Evolutionary conservation across 2,329 filamentous ascomycete species (phyloP), one percentile per base, ranked within the genome.

Genomic region (Orbilia quercus): DNA sequence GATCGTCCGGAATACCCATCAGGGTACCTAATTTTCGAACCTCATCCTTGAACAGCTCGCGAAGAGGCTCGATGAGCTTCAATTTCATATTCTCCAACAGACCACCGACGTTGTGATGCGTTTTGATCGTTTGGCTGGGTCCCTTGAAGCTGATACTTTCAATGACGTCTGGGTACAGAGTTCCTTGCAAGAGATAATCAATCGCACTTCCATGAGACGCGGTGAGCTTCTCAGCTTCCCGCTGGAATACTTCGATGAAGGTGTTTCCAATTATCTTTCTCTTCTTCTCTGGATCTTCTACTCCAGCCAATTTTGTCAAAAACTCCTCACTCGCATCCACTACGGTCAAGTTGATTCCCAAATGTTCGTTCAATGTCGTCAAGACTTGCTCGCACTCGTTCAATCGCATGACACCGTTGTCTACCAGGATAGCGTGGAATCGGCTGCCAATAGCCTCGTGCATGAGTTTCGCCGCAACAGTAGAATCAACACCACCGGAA

Each of bases 311-410:
- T 22, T 88, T 85, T 28, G 83, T 82, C n/a, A 97, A 84, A 84
- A 98, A 98, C 23, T 86, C 83, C 73, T 96, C 84, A 7, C 86
- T 85, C 0, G 88, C 92, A 79, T 98, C 90, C 1, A 96, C 87
- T 25, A 98, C 89, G 0, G 91, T 96, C 1, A 98, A 84, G 81
- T 96, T 95, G 81, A 98, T 96, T 1, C 91, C 91, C 0, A 98
- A 86, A 76, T 95, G 89, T 78, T 92, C 81, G 1, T 85, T 85
- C 1, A 98, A 86, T 0, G 88, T 93, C 81, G 92, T 84, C 81
- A 96, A 89, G 58, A 98, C 95, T 78, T 89, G 84, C 76, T 89
- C 83, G 76, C 90, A 92, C 81, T 98, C 95, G 79, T 96, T 89
- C 28, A 95, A 84, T 40, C 95, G 88, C 85, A 99, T 89, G 58